A percentile compares a stretch with the other conserved stretches of the same genome.
These are phyloP conservation scores for Phytophthora tentaculata DNA, from an alignment of 352 stramenopile genomes.

Conservation along the genomic window DNA sequence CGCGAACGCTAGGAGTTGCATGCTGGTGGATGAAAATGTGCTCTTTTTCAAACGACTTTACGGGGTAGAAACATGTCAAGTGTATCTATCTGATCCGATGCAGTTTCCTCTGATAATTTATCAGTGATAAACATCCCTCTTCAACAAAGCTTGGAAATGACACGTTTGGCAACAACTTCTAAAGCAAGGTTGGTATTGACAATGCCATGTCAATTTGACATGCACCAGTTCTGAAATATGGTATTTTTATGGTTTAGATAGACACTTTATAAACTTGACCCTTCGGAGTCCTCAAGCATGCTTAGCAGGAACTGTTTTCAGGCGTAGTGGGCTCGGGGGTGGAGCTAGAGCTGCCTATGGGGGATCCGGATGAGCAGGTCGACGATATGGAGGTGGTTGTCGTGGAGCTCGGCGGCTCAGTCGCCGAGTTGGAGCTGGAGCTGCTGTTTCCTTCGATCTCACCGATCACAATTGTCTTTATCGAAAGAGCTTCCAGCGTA, in stretches of 20 bases:
- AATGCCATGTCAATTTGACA: too few species aligned
- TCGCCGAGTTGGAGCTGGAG: conserved; percentile 13
- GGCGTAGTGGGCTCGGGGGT: conserved; percentile 28
- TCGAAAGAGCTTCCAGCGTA: conserved; percentile 50
- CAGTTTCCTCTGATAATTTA: not conserved
- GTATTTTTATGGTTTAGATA: too few species aligned
- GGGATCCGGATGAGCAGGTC: not conserved
- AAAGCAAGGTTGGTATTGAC: too few species aligned
- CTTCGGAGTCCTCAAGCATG: not conserved
- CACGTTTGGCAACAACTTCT: too few species aligned
- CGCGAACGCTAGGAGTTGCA: conserved; percentile 6
- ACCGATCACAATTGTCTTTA: conserved; percentile 58
- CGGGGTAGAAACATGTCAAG: conserved; percentile 16
- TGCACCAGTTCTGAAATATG: too few species aligned
- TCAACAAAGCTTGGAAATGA: too few species aligned
- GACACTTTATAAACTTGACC: not conserved
- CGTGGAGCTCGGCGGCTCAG: conserved; percentile 12
- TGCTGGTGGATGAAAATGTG: not conserved
- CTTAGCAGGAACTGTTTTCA: conserved; percentile 32
- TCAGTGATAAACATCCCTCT: not conserved
- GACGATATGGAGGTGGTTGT: conserved; percentile 8
- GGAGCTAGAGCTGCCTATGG: conserved; percentile 10
- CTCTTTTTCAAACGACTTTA: not conserved
- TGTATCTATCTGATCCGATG: conserved; percentile 9
- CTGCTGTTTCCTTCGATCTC: conserved; percentile 32